Conservation (phyloP, 83 land plant genomes). For the Picea abies region DNA sequence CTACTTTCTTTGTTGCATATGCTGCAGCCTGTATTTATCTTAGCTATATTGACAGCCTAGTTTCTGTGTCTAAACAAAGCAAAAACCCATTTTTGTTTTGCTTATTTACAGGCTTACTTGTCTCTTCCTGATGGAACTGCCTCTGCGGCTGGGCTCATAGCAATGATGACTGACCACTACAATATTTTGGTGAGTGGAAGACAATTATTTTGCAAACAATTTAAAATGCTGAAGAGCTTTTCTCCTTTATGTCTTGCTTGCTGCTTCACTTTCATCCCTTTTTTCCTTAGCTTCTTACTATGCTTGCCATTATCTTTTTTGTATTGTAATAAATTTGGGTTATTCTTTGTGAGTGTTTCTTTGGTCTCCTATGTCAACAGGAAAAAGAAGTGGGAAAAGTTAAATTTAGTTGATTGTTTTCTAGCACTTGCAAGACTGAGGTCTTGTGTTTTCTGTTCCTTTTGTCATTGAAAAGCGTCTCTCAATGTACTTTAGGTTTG, state of each 20-base stretch:
- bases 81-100: not conserved
- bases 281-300: not conserved
- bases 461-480: not conserved
- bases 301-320: not conserved
- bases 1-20: not conserved
- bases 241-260: not conserved
- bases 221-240: not conserved
- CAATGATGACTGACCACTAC: slow-evolving; percentile 97
- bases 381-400: not conserved
- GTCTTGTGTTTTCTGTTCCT: not conserved
- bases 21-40: not conserved
- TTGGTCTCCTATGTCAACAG: not conserved
- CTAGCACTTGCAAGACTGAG: not conserved
- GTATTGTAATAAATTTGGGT: not conserved
- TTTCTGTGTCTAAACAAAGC: slow-evolving; percentile 1
- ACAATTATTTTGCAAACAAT: not conserved
- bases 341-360: not conserved
- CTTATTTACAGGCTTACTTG: slow-evolving; percentile 75
- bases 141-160: slow-evolving; percentile 82
- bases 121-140: slow-evolving; percentile 92
- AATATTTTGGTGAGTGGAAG: slow-evolving; percentile 65
- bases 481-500: not conserved
- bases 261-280: not conserved
- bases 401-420: not conserved
- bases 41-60: not conserved